Conservation (phyloP, 441 rosid species). For the Theobroma grandiflorum region DNA sequence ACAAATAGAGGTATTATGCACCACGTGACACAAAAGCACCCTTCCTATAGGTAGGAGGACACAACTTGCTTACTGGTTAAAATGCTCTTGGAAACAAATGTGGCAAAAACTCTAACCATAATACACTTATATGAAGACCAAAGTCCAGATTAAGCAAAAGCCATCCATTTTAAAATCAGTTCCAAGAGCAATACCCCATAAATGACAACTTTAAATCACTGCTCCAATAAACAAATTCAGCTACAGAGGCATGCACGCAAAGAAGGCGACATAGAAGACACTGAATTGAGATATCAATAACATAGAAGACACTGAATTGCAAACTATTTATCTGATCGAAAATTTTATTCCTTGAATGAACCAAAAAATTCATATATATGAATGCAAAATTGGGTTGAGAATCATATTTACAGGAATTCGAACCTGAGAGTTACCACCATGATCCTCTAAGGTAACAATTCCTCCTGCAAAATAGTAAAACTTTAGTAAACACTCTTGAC, state of each 20-base stretch:
- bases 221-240: background rate
- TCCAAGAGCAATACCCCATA: constrained; percentile 2
- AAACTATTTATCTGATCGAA: background rate
- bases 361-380: background rate
- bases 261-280: background rate
- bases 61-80: background rate
- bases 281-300: no score
- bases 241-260: background rate
- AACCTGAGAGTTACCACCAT: constrained; percentile 65
- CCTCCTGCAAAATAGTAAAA: constrained; percentile 53
- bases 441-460: constrained; percentile 60
- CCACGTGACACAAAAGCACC: background rate
- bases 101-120: background rate
- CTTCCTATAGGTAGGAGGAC: background rate
- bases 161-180: background rate
- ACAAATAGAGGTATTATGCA: background rate
- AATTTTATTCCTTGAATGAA: background rate
- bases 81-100: background rate
- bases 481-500: constrained; percentile 18
- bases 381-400: background rate
- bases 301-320: background rate
- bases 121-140: background rate
- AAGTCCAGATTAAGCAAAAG: background rate
- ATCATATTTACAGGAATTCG: background rate
- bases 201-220: background rate